Evolutionary conservation across 116 monocot species (phyloP), one percentile per base, ranked within the genome.

Genomic region (Trichopus zeylanicus): DNA sequence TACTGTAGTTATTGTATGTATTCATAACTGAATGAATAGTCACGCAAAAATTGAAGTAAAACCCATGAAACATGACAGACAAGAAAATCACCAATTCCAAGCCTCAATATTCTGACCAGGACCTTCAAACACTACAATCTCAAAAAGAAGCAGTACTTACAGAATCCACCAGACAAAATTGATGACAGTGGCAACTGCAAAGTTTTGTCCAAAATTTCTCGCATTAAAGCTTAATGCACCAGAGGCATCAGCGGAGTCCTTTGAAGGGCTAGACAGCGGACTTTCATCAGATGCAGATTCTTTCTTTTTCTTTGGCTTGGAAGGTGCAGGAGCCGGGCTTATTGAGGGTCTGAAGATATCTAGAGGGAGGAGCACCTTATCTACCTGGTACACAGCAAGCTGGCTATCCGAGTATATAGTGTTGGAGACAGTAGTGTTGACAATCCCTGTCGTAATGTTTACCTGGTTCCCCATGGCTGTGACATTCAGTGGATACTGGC

Each of bases 331-430:
- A 0, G 73, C 70, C 0, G 81, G 74, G 7, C 81, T 76, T 0
- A 75, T 32, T 0, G 81, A 34, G 11, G 81, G 49, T 33, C 82
- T 52, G 35, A 89, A 93, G 28, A 93, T 69, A 6, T 19, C 60
- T 31, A 75, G 21, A 24, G 93, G 93, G 8, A 89, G 76, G 23
- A 93, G 68, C 19, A 93, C 93, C 73, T 81, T 70, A 22, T 89
- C 73, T 3, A 93, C 73, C 61, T 86, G 79, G 54, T 93, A 93
- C 18, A 93, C 82, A 10, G 78, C 78, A n/a, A 93, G 78, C 56
- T 75, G 56, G 51, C 56, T 59, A 48, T 80, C 86, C 0, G 89
- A 60, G 65, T 66, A 89, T 22, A 93, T 2, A 0, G 85, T 47
- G 63, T 83, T 86, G 33, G 73, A 53, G 5, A 93, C 57, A 0